Conservation (phyloP, 257 asterid species). For the Oldenlandia corymbosa region DNA sequence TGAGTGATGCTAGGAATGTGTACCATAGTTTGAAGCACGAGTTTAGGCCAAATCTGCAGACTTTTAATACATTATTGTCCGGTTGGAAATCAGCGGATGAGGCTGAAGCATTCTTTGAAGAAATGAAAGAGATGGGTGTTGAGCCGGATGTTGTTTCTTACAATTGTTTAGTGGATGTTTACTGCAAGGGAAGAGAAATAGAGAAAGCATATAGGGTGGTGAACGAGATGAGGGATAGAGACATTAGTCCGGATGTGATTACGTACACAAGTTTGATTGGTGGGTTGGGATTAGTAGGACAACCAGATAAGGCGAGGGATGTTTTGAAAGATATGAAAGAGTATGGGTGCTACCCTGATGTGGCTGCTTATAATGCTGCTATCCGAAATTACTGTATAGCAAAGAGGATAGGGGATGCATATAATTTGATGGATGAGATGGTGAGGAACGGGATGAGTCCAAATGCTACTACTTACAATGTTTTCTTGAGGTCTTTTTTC, state of each 20-base stretch:
- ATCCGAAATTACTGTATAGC: conserved; percentile 88
- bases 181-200: conserved; percentile 72
- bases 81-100: conserved; percentile 83
- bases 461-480: conserved; percentile 77
- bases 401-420: conserved; percentile 63
- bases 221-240: conserved; percentile 60
- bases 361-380: conserved; percentile 79
- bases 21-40: conserved; percentile 59
- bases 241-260: conserved; percentile 69
- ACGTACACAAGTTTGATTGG: conserved; percentile 82
- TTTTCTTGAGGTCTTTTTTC: conserved; percentile 61
- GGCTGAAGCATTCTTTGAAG: conserved; percentile 63
- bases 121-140: conserved; percentile 66
- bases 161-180: conserved; percentile 82
- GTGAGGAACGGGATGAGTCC: conserved; percentile 61
- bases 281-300: conserved; percentile 81
- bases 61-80: conserved; percentile 70
- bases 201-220: conserved; percentile 55
- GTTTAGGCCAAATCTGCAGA: conserved; percentile 69
- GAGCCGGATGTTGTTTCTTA: conserved; percentile 79
- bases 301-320: conserved; percentile 84
- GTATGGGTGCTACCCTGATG: conserved; percentile 81
- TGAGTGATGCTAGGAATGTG: conserved; percentile 86
- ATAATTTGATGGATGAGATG: conserved; percentile 71
- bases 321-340: conserved; percentile 88